phyloP scores from a whole-genome alignment of 2,329 filamentous ascomycete genomes.

The Pseudogymnoascus sp. region DNA sequence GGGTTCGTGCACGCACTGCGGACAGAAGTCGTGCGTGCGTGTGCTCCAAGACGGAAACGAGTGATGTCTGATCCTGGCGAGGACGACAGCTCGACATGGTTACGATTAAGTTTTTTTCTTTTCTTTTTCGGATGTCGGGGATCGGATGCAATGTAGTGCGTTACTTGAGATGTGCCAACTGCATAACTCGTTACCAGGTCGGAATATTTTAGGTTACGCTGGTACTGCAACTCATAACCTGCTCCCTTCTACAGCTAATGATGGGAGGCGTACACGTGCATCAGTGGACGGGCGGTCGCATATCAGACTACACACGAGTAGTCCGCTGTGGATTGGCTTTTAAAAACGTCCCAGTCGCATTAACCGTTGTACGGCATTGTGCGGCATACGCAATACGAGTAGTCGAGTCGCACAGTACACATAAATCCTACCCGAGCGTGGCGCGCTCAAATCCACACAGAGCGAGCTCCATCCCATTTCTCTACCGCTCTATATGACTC shows the following conservation, averaged over 20 bases:
- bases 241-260: background rate
- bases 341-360: background rate
- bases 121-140: too few relatives aligned
- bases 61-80: background rate
- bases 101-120: too few relatives aligned
- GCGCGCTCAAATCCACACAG: background rate
- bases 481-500: background rate
- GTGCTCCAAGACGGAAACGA: background rate
- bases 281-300: background rate
- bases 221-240: background rate
- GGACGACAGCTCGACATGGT: background rate
- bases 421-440: background rate
- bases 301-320: background rate
- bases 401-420: background rate
- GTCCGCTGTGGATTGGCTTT: background rate
- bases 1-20: background rate
- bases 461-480: background rate
- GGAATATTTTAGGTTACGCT: background rate
- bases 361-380: background rate
- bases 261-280: background rate
- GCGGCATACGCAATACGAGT: background rate
- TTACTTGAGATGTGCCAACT: background rate
- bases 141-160: background rate
- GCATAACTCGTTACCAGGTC: background rate
- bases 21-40: background rate